phyloP scores from a whole-genome alignment of 192 early-diverging fungal genomes.

The Rhizophlyctis rosea region DNA sequence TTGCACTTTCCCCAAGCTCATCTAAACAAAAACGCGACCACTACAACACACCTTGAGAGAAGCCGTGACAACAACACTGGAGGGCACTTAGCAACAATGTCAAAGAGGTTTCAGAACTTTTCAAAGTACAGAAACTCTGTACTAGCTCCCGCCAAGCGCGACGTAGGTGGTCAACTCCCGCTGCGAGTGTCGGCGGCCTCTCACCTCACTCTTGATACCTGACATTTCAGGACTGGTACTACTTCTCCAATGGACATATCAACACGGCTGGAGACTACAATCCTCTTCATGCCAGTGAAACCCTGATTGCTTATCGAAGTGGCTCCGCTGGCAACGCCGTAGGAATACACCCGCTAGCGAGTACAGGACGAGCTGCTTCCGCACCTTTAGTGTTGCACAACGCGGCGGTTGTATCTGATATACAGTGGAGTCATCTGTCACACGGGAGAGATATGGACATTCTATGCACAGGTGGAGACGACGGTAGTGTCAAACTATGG shows the following conservation, averaged over 20 bases:
- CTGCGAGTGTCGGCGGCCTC: neutral
- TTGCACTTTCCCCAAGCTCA: no score
- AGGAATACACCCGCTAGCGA: conserved; percentile 4
- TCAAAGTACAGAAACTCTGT: conserved; percentile 33
- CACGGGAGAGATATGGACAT: neutral
- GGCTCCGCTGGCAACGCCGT: conserved; percentile 13
- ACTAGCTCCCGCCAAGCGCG: conserved; percentile 27
- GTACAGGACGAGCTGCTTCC: neutral
- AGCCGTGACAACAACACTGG: no score
- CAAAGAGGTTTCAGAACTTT: conserved; percentile 26
- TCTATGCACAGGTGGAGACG: conserved; percentile 21
- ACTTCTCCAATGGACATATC: neutral
- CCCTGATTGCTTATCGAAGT: conserved; percentile 19
- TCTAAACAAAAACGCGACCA: no score
- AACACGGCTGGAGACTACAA: conserved; percentile 13
- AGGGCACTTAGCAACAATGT: no score
- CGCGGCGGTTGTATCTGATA: conserved; percentile 5
- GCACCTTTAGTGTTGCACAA: neutral
- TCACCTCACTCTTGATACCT: neutral
- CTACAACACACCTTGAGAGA: no score
- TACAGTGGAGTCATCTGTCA: conserved; percentile 11
- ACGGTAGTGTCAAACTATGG: conserved; percentile 21
- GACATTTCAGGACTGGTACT: conserved; percentile 17
- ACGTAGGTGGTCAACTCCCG: conserved; percentile 11
- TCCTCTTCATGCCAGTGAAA: conserved; percentile 9